These are phyloP conservation scores for Dalechampia spathulata DNA, from an alignment of 441 rosid genomes.

Conservation along the genomic window DNA sequence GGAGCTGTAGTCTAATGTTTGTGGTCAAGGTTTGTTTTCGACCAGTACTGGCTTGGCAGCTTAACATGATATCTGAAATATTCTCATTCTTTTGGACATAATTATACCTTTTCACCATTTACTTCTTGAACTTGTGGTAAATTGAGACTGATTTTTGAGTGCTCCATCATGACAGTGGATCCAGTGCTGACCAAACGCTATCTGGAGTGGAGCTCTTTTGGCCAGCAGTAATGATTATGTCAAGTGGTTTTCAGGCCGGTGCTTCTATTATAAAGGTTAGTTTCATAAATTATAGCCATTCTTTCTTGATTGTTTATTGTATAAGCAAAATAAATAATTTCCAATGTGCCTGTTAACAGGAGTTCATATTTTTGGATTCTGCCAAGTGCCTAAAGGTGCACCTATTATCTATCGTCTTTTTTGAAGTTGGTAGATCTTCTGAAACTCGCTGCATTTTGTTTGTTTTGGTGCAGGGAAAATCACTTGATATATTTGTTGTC, in stretches of 20 bases:
- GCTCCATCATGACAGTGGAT: slow-evolving; percentile 48
- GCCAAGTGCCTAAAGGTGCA: slow-evolving; percentile 58
- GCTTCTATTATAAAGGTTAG: slow-evolving; percentile 74
- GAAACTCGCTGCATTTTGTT: slow-evolving; percentile 7
- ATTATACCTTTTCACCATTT: background rate
- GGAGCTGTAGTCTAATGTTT: too few species aligned
- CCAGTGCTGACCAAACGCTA: slow-evolving; percentile 50
- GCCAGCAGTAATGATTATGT: slow-evolving; percentile 74
- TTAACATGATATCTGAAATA: background rate
- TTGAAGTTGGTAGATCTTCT: background rate
- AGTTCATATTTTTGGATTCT: slow-evolving; percentile 67
- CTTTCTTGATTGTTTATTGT: slow-evolving; percentile 6
- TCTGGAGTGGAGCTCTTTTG: slow-evolving; percentile 47
- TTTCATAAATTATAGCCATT: slow-evolving; percentile 6
- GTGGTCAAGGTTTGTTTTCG: too few species aligned
- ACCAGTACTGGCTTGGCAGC: background rate
- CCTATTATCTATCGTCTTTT: background rate
- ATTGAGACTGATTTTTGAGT: slow-evolving; percentile 1
- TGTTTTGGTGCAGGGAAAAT: slow-evolving; percentile 52
- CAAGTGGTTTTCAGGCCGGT: slow-evolving; percentile 81
- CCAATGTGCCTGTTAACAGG: slow-evolving; percentile 40
- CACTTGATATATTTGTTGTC: slow-evolving; percentile 88
- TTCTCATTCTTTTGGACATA: background rate
- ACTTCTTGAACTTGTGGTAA: slow-evolving; percentile 1
- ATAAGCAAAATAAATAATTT: slow-evolving; percentile 13